Evolutionary conservation across 1,139 yeast species (phyloP).

Genomic region (Zygosaccharomyces pseudobailii): DNA sequence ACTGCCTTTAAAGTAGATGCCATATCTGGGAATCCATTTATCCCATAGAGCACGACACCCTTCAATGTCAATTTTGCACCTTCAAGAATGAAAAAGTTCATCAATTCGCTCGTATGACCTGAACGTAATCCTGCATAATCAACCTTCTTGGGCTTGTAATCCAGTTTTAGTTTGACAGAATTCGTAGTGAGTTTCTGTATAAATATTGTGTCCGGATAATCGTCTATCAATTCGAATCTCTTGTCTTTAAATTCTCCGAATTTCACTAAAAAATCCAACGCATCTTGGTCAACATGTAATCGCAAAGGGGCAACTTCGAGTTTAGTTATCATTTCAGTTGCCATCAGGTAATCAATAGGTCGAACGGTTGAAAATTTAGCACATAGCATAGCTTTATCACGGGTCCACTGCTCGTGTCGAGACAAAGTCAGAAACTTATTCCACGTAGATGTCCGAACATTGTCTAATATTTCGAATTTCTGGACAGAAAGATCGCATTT

Average conservation of each 20-base stretch:
- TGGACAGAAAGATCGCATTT: slow-evolving; percentile 42
- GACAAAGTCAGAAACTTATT: slow-evolving; percentile 72
- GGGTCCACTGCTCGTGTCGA: slow-evolving; percentile 46
- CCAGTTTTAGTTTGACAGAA: slow-evolving; percentile 63
- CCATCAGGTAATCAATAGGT: slow-evolving; percentile 60
- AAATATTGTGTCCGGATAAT: slow-evolving; percentile 55
- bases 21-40: slow-evolving; percentile 64
- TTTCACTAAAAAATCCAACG: slow-evolving; percentile 74
- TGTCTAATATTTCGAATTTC: slow-evolving; percentile 65
- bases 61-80: slow-evolving; percentile 70
- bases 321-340: slow-evolving; percentile 61
- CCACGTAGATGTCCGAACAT: slow-evolving; percentile 88
- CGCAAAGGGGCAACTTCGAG: slow-evolving; percentile 66
- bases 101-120: slow-evolving; percentile 80
- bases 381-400: slow-evolving; percentile 59
- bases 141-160: slow-evolving; percentile 86
- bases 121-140: slow-evolving; percentile 81
- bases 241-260: slow-evolving; percentile 77
- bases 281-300: slow-evolving; percentile 87
- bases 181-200: slow-evolving; percentile 64
- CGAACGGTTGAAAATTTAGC: slow-evolving; percentile 54
- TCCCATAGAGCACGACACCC: slow-evolving; percentile 63
- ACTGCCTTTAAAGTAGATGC: slow-evolving; percentile 51
- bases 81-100: slow-evolving; percentile 83
- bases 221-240: slow-evolving; percentile 55